Evolutionary conservation across 495 filamentous ascomycete genomes (phyloP), one percentile per base, ranked within the genome.

Genomic region (Aspergillus diversus): DNA sequence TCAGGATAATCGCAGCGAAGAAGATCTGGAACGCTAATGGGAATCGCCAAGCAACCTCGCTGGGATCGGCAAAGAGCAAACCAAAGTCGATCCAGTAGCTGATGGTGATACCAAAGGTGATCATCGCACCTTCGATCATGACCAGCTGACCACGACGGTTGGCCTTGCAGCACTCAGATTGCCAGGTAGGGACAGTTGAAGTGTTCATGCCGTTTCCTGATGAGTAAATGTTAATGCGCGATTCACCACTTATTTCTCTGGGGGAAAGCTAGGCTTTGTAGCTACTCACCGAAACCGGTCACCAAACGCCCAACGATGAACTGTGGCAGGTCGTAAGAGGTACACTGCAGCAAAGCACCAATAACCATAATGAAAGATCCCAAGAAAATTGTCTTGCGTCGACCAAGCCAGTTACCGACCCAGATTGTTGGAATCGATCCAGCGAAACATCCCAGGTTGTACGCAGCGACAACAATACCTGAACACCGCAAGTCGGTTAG

Each of bases 11-110:
- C 3, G 85, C 58, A 33, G 87, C 87, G 68, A 91, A 90, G 67
- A 88, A 74, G 61, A 91, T 83, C 70, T 91, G 87, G 75, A 91
- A 87, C 16, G 86, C 89, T 33, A 94, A 78, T 0, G 90, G 90
- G 63, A 92, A 90, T 33, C 91, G 79, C 90, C 90, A 93, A 4
- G 89, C 77, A 9, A 90, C 85, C 16, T 84, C 82, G 61, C 71
- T 84, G 7, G 86, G 84, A 56, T 86, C 82, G 47, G 88, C 71
- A 61, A 87, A 92, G 37, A 86, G 84, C 49, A 91, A 80, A 17
- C 83, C 91, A 52, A 90, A 89, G 63, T 87, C 86, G 52, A 93
- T 81, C 90, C 90, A 93, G 76, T 93, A 91, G 67, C 81, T 84
- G 69, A 92, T 77, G 63, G 85, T 87, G 64, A 92, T 86, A 66